Conservation (phyloP, 2,329 filamentous ascomycete genomes). For the Xylaria sp. region DNA sequence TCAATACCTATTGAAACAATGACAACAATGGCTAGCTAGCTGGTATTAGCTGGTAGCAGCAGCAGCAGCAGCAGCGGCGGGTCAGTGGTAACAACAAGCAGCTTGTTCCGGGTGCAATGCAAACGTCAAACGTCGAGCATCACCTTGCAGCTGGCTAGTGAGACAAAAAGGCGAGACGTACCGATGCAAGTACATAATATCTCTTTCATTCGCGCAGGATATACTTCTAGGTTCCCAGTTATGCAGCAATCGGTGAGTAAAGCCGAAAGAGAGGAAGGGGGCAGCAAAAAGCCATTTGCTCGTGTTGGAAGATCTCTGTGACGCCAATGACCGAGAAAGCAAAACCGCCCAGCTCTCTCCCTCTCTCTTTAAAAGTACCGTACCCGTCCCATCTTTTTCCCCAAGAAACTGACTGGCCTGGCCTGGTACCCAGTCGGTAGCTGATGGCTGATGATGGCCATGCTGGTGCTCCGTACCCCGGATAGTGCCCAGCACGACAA, state of each 20-base stretch:
- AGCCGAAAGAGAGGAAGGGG: background rate
- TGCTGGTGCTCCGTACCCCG: background rate
- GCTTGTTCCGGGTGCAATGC: constrained; percentile 5
- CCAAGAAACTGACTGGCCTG: too few species aligned
- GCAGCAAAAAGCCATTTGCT: background rate
- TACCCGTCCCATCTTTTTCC: too few species aligned
- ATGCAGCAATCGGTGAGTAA: background rate
- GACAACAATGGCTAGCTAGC: background rate
- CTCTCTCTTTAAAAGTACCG: too few species aligned
- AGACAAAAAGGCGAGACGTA: background rate
- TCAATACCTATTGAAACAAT: background rate
- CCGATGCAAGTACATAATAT: background rate
- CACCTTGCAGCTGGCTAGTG: background rate
- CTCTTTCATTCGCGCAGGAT: background rate
- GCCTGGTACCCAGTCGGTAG: too few species aligned
- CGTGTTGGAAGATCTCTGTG: background rate
- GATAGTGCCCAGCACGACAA: background rate
- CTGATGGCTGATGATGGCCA: background rate
- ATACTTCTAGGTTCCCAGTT: background rate
- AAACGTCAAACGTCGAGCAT: constrained; percentile 10
- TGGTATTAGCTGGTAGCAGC: background rate
- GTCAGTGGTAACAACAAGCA: background rate
- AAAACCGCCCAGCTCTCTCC: background rate
- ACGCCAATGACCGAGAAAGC: background rate
- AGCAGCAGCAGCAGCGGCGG: background rate